Base-by-base conservation (phyloP, 495 filamentous ascomycete genomes). In the Tuber brumale region DNA sequence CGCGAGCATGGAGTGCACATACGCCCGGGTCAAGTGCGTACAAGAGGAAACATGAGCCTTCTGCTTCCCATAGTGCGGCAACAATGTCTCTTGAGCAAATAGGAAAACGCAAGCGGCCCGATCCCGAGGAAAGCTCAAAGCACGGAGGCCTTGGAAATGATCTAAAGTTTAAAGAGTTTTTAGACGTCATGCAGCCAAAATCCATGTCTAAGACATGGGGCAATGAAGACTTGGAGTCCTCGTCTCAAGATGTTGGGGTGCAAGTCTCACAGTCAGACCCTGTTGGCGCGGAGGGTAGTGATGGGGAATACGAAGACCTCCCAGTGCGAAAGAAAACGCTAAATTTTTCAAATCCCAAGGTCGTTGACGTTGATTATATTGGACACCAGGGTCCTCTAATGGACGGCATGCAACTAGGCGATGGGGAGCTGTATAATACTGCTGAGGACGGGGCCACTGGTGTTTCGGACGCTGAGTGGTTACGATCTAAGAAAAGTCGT, bases 401-500 rank as follows among this genome's bases (percentile, higher is more conserved):
- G 27, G 35, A 61, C 23, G 74, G 72, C n/a, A 37, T n/a, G 72
- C 42, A 74, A 23, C 19, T 74, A 41, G 71, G 44, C 23, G 45
- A 45, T 69, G 69, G 69, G 1, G 76, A 74, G n/a, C 27, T 35
- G 35, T 27, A 79, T 43, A 72, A 70, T 48, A 70, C 31, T 70
- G 48, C 42, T 69, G 72, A 71, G 23, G 31, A 70, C 31, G 44
- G 69, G 1, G 35, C 72, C 6, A 78, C 73, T 19, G 81, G 85
- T 71, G 86, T 89, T 35, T 91, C 91, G 18, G 96, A 99, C 83
- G 88, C 89, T 70, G 95, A 99, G 83, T 99, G 95, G 95, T 87
- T 97, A 71, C 90, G 95, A 61, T 96, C 92, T 61, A 91, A 93
- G 78, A 97, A 94, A n/a, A 97, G 91, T 83, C 89, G 96, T 78